A percentile compares a stretch with the other conserved stretches of the same genome.
These are phyloP conservation scores for Backusella sp. DNA, from an alignment of 192 early-diverging fungal species.

Conservation along the genomic window DNA sequence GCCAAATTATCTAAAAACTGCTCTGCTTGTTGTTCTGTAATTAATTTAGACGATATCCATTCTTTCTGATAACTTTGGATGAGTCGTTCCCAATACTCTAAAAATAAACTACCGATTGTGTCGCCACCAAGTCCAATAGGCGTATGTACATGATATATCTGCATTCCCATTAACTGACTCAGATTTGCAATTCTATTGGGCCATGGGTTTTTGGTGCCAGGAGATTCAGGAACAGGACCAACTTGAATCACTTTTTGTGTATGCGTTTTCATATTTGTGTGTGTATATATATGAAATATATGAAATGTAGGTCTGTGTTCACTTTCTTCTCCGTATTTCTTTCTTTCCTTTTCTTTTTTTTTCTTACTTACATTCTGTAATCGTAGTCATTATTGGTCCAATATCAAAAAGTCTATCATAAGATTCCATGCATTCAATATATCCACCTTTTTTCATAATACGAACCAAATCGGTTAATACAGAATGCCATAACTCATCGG, in stretches of 20 bases:
- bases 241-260: constrained; percentile 3
- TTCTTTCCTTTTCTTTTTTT: not conserved
- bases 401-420: constrained; percentile 22
- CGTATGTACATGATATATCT: constrained; percentile 21
- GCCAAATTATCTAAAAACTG: not conserved
- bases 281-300: not conserved
- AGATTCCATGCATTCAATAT: constrained; percentile 24
- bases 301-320: not conserved
- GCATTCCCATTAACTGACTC: constrained; percentile 13
- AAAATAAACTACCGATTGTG: constrained; percentile 16
- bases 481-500: constrained; percentile 18
- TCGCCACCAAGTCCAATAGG: constrained; percentile 21
- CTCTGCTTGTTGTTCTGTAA: constrained; percentile 17
- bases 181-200: constrained; percentile 22
- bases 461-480: constrained; percentile 18
- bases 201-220: constrained; percentile 10
- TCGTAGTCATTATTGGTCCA: constrained; percentile 19
- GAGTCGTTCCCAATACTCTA: constrained; percentile 23
- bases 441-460: constrained; percentile 27
- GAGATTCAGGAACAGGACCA: not conserved
- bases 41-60: constrained; percentile 14
- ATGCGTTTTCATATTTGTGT: not conserved
- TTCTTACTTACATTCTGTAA: constrained; percentile 16
- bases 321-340: not conserved
- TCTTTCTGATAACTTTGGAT: constrained; percentile 1